Evolutionary conservation across 164 flowering plant genomes (phyloP), one percentile per base, ranked within the genome.

Genomic region (Cinnamomum chago): DNA sequence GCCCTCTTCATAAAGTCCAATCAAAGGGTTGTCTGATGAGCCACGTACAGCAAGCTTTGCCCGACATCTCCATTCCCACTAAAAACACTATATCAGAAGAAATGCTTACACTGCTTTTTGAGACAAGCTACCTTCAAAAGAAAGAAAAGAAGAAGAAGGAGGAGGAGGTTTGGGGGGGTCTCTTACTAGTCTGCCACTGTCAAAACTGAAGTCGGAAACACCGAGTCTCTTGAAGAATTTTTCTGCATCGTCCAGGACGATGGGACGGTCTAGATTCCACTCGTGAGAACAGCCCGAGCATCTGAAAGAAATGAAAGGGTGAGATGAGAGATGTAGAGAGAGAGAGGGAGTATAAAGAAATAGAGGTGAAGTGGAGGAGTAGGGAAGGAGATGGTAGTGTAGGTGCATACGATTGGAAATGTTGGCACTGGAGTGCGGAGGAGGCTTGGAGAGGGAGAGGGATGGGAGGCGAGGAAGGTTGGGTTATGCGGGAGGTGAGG

Each of bases 51-150:
- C 99, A 50, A 95, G 85, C 79, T 95, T 95, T 13, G 99, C 99
- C 1, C 98, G 98, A 62, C 98, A 92, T 80, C 98, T 85, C 99
- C 99, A 93, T 73, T 88, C 97, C 88, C 88, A 92, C 99, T 95
- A 60, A 64, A 50, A n/a, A 70, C n/a, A 69, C 0, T 47, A 66
- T 66, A 70, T 4, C 10, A 66, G 62, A 70, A 77, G 33, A 76
- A 75, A 25, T 15, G n/a, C 14, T 50, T 10, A 35, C 10, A 3
- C 52, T n/a, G 33, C 11, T 24, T 65, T 22, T 7, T 15, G 70
- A 64, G 22, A 67, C 6, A 15, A 60, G 73, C 27, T 20, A 12
- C 47, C n/a, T 55, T 30, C 5, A 0, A 4, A 5, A 30, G 5
- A 30, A 30, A 4, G 0, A 30, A 4, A 1, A 30, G 5, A 0